Conservation (phyloP, 441 rosid genomes). For the Populus hybrid region DNA sequence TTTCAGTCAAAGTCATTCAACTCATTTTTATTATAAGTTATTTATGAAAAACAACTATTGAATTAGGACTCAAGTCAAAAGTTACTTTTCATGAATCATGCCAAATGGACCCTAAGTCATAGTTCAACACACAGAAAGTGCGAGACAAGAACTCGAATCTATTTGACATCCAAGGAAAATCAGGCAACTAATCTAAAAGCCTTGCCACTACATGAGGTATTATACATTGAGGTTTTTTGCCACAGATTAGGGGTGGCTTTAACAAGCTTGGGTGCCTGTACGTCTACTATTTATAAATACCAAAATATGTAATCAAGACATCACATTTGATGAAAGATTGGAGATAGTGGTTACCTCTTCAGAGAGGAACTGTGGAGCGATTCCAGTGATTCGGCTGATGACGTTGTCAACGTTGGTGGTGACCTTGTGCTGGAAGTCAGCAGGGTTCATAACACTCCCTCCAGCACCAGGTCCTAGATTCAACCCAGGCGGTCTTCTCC, state of each 20-base stretch:
- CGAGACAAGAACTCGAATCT: background rate
- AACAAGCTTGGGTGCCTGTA: no score
- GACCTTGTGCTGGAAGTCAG: slow-evolving; percentile 46
- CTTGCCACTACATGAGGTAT: background rate
- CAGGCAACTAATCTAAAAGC: background rate
- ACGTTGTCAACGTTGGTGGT: slow-evolving; percentile 76
- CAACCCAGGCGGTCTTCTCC: no score
- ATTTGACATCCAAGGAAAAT: background rate
- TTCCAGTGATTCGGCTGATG: slow-evolving; percentile 66
- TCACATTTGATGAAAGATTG: background rate
- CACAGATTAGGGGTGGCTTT: background rate
- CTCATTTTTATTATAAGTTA: no score
- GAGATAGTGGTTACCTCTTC: slow-evolving; percentile 66
- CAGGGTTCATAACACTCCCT: no score
- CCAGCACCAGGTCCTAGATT: no score
- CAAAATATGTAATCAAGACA: background rate
- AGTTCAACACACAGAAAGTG: background rate
- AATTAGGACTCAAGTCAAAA: no score
- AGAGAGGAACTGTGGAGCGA: slow-evolving; percentile 72
- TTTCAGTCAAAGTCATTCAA: no score
- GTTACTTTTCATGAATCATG: no score
- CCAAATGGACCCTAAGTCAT: no score
- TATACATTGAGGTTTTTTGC: background rate
- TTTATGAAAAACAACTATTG: no score
- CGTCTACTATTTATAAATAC: background rate